These are phyloP conservation scores for Corinectria fuckeliana DNA, from an alignment of 2,329 filamentous ascomycete genomes.

Conservation along the genomic window DNA sequence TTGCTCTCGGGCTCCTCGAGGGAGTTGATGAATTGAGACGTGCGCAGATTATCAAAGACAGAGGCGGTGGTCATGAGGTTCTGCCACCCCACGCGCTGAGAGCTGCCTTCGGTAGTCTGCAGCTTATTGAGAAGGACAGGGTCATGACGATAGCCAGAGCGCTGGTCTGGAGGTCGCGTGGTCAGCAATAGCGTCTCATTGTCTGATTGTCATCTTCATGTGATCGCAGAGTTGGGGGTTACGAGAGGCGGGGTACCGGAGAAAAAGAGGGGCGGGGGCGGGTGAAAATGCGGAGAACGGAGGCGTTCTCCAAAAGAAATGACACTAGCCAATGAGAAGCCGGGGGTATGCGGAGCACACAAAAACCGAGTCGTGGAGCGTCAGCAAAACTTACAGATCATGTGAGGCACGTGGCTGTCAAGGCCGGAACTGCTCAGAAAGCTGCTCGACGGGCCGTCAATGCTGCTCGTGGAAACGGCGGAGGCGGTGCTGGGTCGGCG, in stretches of 20 bases:
- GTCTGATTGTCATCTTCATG: constrained; percentile 30
- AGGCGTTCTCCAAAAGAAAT: constrained; percentile 33
- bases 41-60: constrained; percentile 48
- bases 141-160: constrained; percentile 46
- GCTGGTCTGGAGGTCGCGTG: constrained; percentile 46
- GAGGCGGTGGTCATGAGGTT: constrained; percentile 43
- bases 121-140: constrained; percentile 41
- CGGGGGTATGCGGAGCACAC: constrained; percentile 16
- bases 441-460: constrained; percentile 34
- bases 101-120: constrained; percentile 33
- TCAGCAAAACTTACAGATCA: constrained; percentile 53
- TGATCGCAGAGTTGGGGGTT: constrained; percentile 29
- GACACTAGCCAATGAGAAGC: constrained; percentile 27
- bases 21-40: constrained; percentile 53
- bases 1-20: constrained; percentile 54
- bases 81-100: constrained; percentile 39
- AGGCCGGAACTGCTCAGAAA: constrained; percentile 39
- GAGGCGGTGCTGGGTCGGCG: constrained; percentile 47
- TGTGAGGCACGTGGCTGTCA: constrained; percentile 55
- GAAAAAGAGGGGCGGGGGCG: constrained; percentile 28
- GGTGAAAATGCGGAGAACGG: constrained; percentile 40
- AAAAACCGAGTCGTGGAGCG: constrained; percentile 26
- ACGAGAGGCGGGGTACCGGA: constrained; percentile 33
- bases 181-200: constrained; percentile 38
- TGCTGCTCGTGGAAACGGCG: constrained; percentile 42